These are phyloP conservation scores for Penicillium subrubescens DNA, from an alignment of 495 filamentous ascomycete genomes.

Conservation along the genomic window DNA sequence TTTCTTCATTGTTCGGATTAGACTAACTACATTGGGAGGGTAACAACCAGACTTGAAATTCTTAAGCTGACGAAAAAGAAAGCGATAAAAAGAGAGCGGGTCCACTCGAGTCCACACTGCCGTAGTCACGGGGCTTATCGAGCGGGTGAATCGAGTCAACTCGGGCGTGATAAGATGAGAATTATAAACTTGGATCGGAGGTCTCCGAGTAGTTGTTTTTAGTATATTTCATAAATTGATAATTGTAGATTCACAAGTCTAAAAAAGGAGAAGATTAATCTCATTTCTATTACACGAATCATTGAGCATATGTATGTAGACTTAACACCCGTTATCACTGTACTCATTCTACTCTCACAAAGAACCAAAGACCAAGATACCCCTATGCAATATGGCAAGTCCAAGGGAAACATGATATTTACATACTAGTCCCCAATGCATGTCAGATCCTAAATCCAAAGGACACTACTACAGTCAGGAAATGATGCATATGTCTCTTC, in stretches of 20 bases:
- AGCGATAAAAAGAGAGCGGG: neutral
- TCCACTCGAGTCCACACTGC: neutral
- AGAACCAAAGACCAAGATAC: neutral
- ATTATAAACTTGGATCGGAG: slow-evolving; percentile 18
- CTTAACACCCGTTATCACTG: no score
- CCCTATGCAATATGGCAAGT: slow-evolving; percentile 11
- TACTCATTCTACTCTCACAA: neutral
- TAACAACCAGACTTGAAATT: neutral
- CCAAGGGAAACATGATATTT: slow-evolving; percentile 9
- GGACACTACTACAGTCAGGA: no score
- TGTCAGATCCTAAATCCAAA: slow-evolving; percentile 3
- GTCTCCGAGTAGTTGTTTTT: slow-evolving; percentile 14
- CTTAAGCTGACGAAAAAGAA: neutral
- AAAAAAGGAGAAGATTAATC: no score
- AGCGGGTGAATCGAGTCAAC: slow-evolving; percentile 5
- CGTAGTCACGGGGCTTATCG: neutral
- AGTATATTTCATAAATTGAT: no score
- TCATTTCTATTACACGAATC: no score
- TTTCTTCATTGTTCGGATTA: slow-evolving; percentile 4
- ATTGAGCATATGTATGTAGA: no score
- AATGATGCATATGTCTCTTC: no score
- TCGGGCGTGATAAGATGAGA: slow-evolving; percentile 10
- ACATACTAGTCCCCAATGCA: neutral
- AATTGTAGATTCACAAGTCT: no score
- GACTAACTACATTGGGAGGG: neutral